Percentiles rank a stretch among this genome's conserved stretches.
phyloP scores from a whole-genome alignment of 805 yeast species.

The Ogataea paraovalis region DNA sequence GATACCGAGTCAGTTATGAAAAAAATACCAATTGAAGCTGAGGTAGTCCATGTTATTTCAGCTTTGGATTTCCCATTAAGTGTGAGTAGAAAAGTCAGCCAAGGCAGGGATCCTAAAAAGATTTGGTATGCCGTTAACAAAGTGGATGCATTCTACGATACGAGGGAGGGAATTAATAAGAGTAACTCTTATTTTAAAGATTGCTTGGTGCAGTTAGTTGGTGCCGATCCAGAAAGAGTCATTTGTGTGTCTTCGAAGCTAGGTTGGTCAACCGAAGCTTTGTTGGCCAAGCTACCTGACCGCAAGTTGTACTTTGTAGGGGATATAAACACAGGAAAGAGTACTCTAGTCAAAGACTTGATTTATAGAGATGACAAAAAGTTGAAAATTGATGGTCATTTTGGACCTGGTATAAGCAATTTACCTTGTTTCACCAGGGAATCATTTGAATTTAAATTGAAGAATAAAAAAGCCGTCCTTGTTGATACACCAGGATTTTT shows the following conservation, averaged over 20 bases:
- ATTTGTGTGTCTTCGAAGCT: constrained; percentile 46
- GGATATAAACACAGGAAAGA: constrained; percentile 66
- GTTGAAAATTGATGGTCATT: constrained; percentile 22
- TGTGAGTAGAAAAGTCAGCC: constrained; percentile 35
- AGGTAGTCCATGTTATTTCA: constrained; percentile 57
- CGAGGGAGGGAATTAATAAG: constrained; percentile 18
- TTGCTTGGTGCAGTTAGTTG: constrained; percentile 27
- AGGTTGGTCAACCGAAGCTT: constrained; percentile 46
- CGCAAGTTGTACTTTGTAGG: constrained; percentile 54
- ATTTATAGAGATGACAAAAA: constrained; percentile 15
- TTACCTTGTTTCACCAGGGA: constrained; percentile 73
- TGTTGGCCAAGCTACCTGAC: constrained; percentile 36
- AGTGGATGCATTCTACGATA: constrained; percentile 32
- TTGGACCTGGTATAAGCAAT: constrained; percentile 45
- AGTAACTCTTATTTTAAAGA: constrained; percentile 30
- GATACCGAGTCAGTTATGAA: constrained; percentile 30
- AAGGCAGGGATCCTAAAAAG: constrained; percentile 32
- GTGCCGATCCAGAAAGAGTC: constrained; percentile 34
- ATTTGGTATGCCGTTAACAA: constrained; percentile 41
- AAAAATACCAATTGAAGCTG: constrained; percentile 40
- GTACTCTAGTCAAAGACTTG: constrained; percentile 53
- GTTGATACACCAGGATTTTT: constrained; percentile 49
- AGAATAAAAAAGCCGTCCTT: constrained; percentile 20
- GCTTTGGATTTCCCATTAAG: constrained; percentile 72
- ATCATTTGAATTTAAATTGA: constrained; percentile 37